Base-by-base conservation (phyloP, 2,329 filamentous ascomycete genomes). In the Hymenoscyphus occultus region DNA sequence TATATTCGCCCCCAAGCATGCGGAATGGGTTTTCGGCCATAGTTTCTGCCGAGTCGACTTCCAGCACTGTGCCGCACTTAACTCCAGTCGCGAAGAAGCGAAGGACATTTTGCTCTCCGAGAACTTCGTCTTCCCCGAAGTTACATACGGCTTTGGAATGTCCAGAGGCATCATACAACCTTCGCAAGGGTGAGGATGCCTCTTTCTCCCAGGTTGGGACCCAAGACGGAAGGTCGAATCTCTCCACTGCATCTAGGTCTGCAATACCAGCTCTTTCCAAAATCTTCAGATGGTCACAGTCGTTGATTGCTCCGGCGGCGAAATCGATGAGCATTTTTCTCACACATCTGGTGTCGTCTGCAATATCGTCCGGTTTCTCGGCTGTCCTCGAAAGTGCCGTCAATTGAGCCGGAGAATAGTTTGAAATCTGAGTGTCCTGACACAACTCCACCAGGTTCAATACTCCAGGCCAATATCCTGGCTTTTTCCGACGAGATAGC, bases 81-180 rank as follows among this genome's bases (percentile, higher is more conserved):
- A 64, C 48, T 45, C 63, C 59, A 42, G 40, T 63, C 14, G 62
- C 62, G 35, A 63, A 63, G 22, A 63, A 60, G 7, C 62, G 62
- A 10, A 35, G 22, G 19, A 16, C 48, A 42, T 63, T 63, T 22
- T 59, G 56, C 45, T 59, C 40, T 32, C 62, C 62, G 28, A 63
- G 31, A 16, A 60, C 31, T 60, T 63, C 62, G 19, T 63, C 62
- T 40, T 63, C 62, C 22, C 56, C 62, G 12, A 57, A 63, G 14
- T 63, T 31, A n/a, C 56, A 54, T 28, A 39, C 35, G 6, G 62
- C 62, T 28, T 63, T 59, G 13, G 56, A 63, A 32, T 60, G 22
- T 22, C 57, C 56, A 12, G 62, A 40, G 16, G 62, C 56, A 54
- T 54, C 28, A 22, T 54, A 63, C 4, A 59, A 31, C 14, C 59